Conservation (phyloP, 495 filamentous ascomycete species). For the Penicillium paradoxum region DNA sequence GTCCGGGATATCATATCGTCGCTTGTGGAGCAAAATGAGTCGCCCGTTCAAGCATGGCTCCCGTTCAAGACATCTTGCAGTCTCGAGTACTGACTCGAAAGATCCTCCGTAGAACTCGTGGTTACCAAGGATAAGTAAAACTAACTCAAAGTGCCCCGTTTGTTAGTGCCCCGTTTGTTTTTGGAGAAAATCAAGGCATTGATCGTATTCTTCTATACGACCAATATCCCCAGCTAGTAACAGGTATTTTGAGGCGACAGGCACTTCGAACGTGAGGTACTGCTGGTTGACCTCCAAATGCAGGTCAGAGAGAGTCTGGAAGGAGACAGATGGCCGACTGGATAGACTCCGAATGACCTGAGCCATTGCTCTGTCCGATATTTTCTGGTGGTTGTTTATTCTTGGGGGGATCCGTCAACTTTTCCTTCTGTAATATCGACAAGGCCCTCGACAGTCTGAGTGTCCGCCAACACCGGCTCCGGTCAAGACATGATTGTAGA, state of each 20-base stretch:
- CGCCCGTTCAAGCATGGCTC: constrained; percentile 41
- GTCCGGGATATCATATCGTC: constrained; percentile 36
- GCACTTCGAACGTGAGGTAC: constrained; percentile 46
- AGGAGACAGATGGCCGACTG: constrained; percentile 10
- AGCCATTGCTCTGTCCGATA: no score
- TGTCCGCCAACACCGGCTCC: no score
- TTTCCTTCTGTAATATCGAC: no score
- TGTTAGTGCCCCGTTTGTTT: constrained; percentile 38
- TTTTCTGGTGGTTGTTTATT: no score
- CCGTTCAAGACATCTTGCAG: constrained; percentile 37
- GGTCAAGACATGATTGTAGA: no score
- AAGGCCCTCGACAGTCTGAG: no score
- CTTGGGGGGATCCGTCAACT: no score
- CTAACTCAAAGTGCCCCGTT: constrained; percentile 39
- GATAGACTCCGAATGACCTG: neutral
- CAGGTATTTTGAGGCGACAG: constrained; percentile 43
- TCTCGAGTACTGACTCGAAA: constrained; percentile 33
- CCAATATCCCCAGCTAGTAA: constrained; percentile 58
- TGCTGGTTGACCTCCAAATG: constrained; percentile 53
- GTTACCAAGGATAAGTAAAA: constrained; percentile 54
- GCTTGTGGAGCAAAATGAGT: constrained; percentile 44
- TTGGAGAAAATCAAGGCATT: constrained; percentile 47
- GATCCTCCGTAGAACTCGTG: constrained; percentile 53
- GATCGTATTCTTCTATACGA: constrained; percentile 47
- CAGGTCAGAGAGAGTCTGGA: constrained; percentile 54